phyloP scores from a whole-genome alignment of 176 grass and related monocot genomes.

The Rhipidocladum racemiflorum region DNA sequence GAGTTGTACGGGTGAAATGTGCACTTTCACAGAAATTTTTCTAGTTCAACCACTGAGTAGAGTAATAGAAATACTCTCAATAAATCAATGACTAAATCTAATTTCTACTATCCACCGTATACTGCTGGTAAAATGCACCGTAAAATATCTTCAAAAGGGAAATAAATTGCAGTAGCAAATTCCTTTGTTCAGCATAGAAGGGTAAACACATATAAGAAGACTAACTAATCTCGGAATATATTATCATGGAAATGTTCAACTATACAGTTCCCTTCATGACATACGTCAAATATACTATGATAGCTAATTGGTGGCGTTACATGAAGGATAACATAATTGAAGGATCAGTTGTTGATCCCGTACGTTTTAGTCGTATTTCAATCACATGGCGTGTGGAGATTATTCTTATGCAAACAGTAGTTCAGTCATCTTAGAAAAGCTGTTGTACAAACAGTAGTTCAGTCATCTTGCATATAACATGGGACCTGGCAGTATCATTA shows the following conservation, averaged over 20 bases:
- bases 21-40: too few species aligned
- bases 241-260: background rate
- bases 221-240: background rate
- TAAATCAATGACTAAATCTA: too few species aligned
- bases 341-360: slow-evolving; percentile 10
- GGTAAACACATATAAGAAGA: background rate
- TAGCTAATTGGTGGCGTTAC: background rate
- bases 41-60: too few species aligned
- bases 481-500: background rate
- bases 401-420: background rate
- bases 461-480: background rate
- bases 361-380: background rate
- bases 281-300: background rate
- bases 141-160: background rate
- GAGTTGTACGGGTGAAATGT: too few species aligned
- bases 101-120: too few species aligned
- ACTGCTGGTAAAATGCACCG: too few species aligned
- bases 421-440: background rate
- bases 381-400: background rate
- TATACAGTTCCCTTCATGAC: too few species aligned
- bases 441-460: background rate
- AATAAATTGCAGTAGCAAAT: background rate
- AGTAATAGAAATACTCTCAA: too few species aligned
- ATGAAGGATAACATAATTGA: background rate
- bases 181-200: slow-evolving; percentile 17